Evolutionary conservation across 23 red algal genomes (phyloP).

Genomic region (Agarophyton chilense): DNA sequence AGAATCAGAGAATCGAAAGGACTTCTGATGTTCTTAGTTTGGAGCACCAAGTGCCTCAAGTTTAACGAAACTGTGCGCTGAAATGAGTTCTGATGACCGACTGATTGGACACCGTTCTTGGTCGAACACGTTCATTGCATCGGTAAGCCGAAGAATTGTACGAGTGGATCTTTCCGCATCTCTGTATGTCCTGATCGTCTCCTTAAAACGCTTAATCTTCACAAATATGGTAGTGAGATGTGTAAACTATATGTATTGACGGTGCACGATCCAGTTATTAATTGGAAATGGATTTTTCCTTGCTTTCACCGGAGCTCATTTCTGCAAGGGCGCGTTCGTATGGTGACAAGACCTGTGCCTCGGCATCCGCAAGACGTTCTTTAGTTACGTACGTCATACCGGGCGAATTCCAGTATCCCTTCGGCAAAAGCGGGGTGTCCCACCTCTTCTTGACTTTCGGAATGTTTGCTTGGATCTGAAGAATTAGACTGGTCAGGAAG

Average conservation of each 20-base stretch:
- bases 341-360: conserved; percentile 22
- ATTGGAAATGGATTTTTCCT: neutral
- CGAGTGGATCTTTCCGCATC: neutral
- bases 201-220: conserved; percentile 17
- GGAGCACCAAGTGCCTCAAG: neutral
- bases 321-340: conserved; percentile 20
- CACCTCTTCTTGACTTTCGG: conserved; percentile 1
- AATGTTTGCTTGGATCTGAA: conserved; percentile 1
- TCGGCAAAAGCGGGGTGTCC: conserved; percentile 6
- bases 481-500: neutral
- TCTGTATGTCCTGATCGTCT: neutral
- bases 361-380: conserved; percentile 27
- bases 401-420: conserved; percentile 24
- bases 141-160: neutral
- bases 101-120: neutral
- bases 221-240: neutral
- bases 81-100: neutral
- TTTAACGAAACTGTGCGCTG: neutral
- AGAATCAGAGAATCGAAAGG: neutral
- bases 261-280: neutral
- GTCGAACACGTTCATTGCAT: neutral
- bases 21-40: neutral
- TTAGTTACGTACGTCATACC: conserved; percentile 13
- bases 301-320: neutral
- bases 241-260: neutral